These are phyloP conservation scores for Chrysanthemum makinoi DNA, from an alignment of 129 eudicot species.

Conservation along the genomic window DNA sequence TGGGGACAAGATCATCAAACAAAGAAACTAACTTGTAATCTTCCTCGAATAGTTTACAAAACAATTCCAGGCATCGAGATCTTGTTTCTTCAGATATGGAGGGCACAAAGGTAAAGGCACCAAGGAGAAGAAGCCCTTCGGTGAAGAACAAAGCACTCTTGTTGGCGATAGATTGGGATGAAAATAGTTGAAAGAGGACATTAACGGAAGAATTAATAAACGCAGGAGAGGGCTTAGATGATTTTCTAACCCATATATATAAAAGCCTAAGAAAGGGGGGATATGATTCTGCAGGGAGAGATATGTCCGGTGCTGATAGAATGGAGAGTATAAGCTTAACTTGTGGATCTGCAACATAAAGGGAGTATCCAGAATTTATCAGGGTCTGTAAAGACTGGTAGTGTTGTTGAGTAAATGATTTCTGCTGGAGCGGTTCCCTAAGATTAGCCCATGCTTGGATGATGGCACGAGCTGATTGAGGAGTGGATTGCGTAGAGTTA, in stretches of 20 bases:
- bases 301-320: slow-evolving; percentile 49
- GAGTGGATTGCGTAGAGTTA: slow-evolving; percentile 33
- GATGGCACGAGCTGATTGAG: slow-evolving; percentile 73
- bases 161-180: slow-evolving; percentile 33
- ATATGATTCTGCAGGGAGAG: slow-evolving; percentile 68
- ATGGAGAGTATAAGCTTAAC: slow-evolving; percentile 76
- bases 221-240: slow-evolving; percentile 54
- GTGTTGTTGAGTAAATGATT: slow-evolving; percentile 49
- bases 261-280: slow-evolving; percentile 74
- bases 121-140: slow-evolving; percentile 68
- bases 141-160: slow-evolving; percentile 52
- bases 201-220: slow-evolving; percentile 52
- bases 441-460: slow-evolving; percentile 97
- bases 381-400: slow-evolving; percentile 59
- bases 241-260: slow-evolving; percentile 83
- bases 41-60: slow-evolving; percentile 59
- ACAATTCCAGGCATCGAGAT: slow-evolving; percentile 56
- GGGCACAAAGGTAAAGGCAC: slow-evolving; percentile 58
- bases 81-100: slow-evolving; percentile 56
- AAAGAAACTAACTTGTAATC: slow-evolving; percentile 40
- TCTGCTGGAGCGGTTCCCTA: slow-evolving; percentile 58
- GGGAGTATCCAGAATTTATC: slow-evolving; percentile 46
- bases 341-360: slow-evolving; percentile 88
- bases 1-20: slow-evolving; percentile 46
- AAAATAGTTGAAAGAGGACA: slow-evolving; percentile 44